Base-by-base conservation (phyloP, 768 basidiomycete genomes). In the Psilocybe azurescens region DNA sequence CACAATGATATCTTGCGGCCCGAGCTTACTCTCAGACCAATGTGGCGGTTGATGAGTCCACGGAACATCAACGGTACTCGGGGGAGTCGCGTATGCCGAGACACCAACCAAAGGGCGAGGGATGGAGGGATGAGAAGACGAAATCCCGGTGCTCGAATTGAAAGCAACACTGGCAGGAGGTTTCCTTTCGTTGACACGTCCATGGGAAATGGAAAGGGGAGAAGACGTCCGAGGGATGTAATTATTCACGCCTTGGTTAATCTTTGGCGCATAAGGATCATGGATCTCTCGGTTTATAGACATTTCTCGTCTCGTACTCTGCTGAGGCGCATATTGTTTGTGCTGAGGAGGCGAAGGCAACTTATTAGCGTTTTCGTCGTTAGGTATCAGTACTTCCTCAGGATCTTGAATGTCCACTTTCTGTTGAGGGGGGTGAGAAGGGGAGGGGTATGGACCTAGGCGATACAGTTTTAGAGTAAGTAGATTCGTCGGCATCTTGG, bases 211-310 rank as follows among this genome's bases (percentile, higher is more conserved):
- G 46, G 70, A 73, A 56, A 69, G 69, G 41, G 79, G 78, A 32
- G 79, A 79, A 54, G 74, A 67, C 0, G 73, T 73, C 54, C 75
- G 62, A 48, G 75, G 73, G 38, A 70, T 72, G 58, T 71, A 73
- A 50, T 67, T 65, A 24, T 71, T 70, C 36, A 53, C 44, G 46
- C 60, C 58, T 24, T 65, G 62, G 16, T 41, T 59, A 7, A 64
- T 53, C 65, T 67, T 70, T 3, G 78, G 79, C 11, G 73, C 68
- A 58, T 82, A 81, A n/a, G 78, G 74, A 63, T 80, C 77, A 28
- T 74, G 66, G 58, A 71, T 67, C 3, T 65, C 65, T 50, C 60
- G 60, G 56, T 32, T 63, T 14, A 44, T n/a, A 16, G 52, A 28
- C 11, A 58, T 32, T 29, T 65, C 61, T 52, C 62, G 63, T 44